Conservation (phyloP, 805 yeast genomes). For the Metschnikowia kunwiensis region DNA sequence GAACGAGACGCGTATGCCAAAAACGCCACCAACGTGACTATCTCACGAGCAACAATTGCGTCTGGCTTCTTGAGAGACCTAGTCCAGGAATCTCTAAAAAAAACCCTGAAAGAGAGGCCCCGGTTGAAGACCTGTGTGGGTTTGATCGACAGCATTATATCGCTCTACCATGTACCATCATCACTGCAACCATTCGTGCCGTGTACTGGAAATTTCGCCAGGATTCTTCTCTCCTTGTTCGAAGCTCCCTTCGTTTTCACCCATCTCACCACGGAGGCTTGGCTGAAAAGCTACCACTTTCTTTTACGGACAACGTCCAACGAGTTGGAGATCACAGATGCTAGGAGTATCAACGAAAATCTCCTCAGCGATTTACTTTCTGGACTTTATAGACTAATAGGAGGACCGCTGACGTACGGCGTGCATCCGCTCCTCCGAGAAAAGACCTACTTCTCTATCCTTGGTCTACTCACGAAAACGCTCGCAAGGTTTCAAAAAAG, state of each 20-base stretch:
- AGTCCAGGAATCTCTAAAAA: constrained; percentile 16
- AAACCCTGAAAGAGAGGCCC: constrained; percentile 14
- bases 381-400: constrained; percentile 22
- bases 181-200: constrained; percentile 19
- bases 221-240: constrained; percentile 21
- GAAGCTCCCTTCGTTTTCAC: constrained; percentile 26
- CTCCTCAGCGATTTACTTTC: constrained; percentile 22
- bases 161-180: constrained; percentile 17
- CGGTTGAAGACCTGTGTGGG: constrained; percentile 24
- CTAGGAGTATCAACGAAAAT: constrained; percentile 16
- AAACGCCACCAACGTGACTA: constrained; percentile 25
- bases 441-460: constrained; percentile 20
- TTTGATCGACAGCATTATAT: constrained; percentile 18
- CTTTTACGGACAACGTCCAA: constrained; percentile 19
- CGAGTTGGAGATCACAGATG: constrained; percentile 11
- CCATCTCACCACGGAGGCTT: constrained; percentile 29
- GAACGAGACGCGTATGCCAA: constrained; percentile 36
- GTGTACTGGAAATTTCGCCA: constrained; percentile 26
- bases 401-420: constrained; percentile 19
- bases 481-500: constrained; percentile 17
- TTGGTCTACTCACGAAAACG: constrained; percentile 19
- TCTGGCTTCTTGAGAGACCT: constrained; percentile 31
- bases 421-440: constrained; percentile 20
- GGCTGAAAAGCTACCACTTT: constrained; percentile 27
- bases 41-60: constrained; percentile 29